phyloP scores from a whole-genome alignment of 768 basidiomycete genomes.

The Phaeotremella skinneri region DNA sequence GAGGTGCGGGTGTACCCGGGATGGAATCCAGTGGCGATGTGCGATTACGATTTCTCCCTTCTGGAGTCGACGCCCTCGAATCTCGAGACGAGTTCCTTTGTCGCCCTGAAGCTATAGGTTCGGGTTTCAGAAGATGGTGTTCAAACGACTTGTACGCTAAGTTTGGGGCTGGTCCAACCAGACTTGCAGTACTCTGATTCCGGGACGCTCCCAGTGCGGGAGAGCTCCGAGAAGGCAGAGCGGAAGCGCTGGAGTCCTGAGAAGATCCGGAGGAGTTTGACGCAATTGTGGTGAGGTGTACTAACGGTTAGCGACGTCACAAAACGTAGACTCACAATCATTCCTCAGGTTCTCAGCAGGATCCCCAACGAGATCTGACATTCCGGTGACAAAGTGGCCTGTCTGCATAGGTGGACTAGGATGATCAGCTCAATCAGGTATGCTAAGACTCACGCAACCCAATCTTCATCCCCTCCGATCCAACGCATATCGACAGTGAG shows the following conservation, averaged over 20 bases:
- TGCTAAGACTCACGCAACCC: constrained; percentile 36
- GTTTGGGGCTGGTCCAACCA: constrained; percentile 11
- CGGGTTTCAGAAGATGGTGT: constrained; percentile 25
- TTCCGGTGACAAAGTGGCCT: constrained; percentile 42
- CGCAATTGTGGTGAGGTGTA: constrained; percentile 22
- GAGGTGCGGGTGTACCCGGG: background rate
- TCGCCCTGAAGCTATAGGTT: background rate
- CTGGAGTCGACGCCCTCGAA: background rate
- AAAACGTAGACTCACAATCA: constrained; percentile 21
- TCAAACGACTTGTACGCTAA: constrained; percentile 28
- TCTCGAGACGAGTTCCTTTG: background rate
- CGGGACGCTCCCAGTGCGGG: background rate
- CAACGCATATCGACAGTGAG: constrained; percentile 37
- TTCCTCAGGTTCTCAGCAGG: constrained; percentile 16
- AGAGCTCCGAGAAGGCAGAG: constrained; percentile 13
- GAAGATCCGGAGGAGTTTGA: constrained; percentile 35
- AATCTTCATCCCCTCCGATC: constrained; percentile 35
- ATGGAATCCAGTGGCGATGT: background rate
- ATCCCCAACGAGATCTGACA: constrained; percentile 28
- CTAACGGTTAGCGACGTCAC: constrained; percentile 2
- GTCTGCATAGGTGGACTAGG: constrained; percentile 35
- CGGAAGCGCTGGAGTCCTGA: constrained; percentile 16
- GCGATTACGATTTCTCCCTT: background rate
- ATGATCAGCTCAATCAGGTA: constrained; percentile 8
- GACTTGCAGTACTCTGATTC: constrained; percentile 3